Conservation (phyloP, 2,329 filamentous ascomycete genomes). For the Verruconis gallopava region DNA sequence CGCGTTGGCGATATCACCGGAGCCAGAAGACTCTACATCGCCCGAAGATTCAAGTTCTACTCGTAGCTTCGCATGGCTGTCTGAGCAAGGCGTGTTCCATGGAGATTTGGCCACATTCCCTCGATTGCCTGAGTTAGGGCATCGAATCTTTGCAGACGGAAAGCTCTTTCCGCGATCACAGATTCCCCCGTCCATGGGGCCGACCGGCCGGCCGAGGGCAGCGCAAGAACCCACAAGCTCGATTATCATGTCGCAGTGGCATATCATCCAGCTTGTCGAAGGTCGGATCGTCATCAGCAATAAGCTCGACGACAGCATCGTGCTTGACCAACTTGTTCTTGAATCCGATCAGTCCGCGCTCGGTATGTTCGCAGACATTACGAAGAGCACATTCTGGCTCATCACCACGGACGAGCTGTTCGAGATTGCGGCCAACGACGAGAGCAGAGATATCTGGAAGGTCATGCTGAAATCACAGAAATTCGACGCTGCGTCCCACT, state of each 20-base stretch:
- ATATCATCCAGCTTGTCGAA: constrained; percentile 73
- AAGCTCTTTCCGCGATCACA: constrained; percentile 64
- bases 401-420: constrained; percentile 87
- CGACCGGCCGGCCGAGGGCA: constrained; percentile 50
- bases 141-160: constrained; percentile 63
- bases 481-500: constrained; percentile 77
- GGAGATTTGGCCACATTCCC: constrained; percentile 60
- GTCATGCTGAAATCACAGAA: constrained; percentile 78
- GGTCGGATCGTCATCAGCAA: constrained; percentile 76
- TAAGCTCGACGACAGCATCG: constrained; percentile 68
- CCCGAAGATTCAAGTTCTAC: constrained; percentile 48
- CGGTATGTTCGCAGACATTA: constrained; percentile 77
- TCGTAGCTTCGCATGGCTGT: constrained; percentile 80
- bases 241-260: constrained; percentile 84
- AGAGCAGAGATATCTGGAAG: constrained; percentile 88
- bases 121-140: constrained; percentile 51
- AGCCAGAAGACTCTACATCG: constrained; percentile 41
- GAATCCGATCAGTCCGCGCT: constrained; percentile 66
- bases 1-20: constrained; percentile 62
- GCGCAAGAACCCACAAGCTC: constrained; percentile 63
- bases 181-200: constrained; percentile 54
- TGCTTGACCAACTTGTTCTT: constrained; percentile 79
- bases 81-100: constrained; percentile 72
- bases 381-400: constrained; percentile 96
- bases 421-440: constrained; percentile 81